phyloP scores from a whole-genome alignment of 148 eudicot species.

The Arctostaphylos glauca region DNA sequence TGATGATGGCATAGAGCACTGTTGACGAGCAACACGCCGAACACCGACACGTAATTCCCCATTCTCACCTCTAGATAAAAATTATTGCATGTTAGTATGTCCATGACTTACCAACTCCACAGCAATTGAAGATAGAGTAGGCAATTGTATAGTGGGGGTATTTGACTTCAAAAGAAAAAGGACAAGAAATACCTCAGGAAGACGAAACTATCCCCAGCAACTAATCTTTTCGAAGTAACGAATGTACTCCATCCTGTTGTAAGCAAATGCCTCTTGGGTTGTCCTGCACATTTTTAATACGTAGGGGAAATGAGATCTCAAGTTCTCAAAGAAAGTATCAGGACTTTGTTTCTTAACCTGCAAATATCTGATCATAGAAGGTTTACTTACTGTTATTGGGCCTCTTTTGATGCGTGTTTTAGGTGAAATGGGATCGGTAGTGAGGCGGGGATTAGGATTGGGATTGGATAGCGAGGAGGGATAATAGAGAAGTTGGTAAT shows the following conservation, averaged over 20 bases:
- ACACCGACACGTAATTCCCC: slow-evolving; percentile 88
- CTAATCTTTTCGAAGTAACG: slow-evolving; percentile 88
- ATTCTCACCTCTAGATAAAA: slow-evolving; percentile 56
- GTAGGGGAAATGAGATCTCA: neutral
- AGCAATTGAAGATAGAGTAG: neutral
- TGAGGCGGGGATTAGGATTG: no score
- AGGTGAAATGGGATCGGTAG: no score
- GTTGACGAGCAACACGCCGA: slow-evolving; percentile 70
- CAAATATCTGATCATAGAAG: neutral
- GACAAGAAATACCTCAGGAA: slow-evolving; percentile 63
- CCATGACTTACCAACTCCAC: neutral
- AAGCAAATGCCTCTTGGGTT: slow-evolving; percentile 92
- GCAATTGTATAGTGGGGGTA: neutral
- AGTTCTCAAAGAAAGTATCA: neutral
- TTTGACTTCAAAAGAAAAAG: neutral
- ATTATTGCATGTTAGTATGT: neutral
- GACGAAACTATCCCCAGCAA: slow-evolving; percentile 94
- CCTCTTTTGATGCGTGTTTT: neutral
- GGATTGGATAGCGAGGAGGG: no score
- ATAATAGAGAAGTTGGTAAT: no score
- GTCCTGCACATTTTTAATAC: slow-evolving; percentile 43
- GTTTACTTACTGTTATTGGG: neutral
- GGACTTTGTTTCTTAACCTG: neutral
- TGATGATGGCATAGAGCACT: slow-evolving; percentile 79
- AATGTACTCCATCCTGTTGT: slow-evolving; percentile 99